Evolutionary conservation across 306 rosid genomes (phyloP), one percentile per base, ranked within the genome.

Genomic region (Canavalia gladiata): DNA sequence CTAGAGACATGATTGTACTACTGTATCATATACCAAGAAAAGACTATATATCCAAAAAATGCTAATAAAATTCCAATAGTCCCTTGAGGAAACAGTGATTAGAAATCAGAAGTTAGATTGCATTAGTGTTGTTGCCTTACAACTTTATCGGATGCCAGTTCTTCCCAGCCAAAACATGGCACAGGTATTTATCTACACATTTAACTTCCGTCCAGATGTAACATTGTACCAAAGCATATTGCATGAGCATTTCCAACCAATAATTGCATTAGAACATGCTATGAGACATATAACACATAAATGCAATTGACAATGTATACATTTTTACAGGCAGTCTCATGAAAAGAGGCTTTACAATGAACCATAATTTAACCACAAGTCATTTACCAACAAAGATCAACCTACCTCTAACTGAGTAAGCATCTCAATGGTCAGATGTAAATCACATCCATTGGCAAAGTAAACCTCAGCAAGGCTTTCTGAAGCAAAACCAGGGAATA

Each of bases 371-470:
- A 47, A 81, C 69, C 65, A 63, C 28, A 73, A 39, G n/a, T 50
- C 55, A 69, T 58, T 52, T 63, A 41, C 43, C 29, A 56, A 30
- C 33, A 35, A 72, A 56, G 76, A 62, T 63, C 80, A 80, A 76
- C 75, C 84, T 79, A 95, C 99, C 97, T 92, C 99, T 84, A 95
- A 90, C 90, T 95, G 97, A 68, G 92, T 90, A 82, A 95, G 94
- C 97, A 95, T 95, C 78, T 93, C 99, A 83, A 90, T 82, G 80
- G 99, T 95, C 74, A 90, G 79, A 84, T 90, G 88, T 70, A 95
- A 75, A 84, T 95, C 95, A 2, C 95, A 84, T 59, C 94, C 94
- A 72, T 87, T 95, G 78, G 99, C 95, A 82, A 91, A 88, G 87
- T 88, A 95, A 82, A 95, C 99, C 85, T 90, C 99, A 7, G 91